phyloP scores from a whole-genome alignment of 1,284 basidiomycete species.

The Ceratobasidium sp. region DNA sequence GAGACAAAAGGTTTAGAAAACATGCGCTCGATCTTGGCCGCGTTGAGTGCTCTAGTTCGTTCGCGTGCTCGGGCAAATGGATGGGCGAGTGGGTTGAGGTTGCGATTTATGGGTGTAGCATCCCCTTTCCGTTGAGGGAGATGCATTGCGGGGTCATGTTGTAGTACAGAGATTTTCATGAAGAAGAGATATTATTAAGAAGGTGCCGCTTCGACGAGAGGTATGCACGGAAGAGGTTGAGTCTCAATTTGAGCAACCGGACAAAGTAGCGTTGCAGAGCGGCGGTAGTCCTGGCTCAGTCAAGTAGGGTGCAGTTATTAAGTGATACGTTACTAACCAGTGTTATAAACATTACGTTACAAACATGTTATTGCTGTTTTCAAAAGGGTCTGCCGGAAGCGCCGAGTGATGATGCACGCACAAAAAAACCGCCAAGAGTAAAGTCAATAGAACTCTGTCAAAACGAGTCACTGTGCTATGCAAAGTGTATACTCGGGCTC shows the following conservation, averaged over 20 bases:
- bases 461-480: too few species aligned
- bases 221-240: too few species aligned
- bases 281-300: too few species aligned
- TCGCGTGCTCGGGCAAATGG: conserved; percentile 93
- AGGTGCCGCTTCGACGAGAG: not conserved
- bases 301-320: not conserved
- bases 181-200: not conserved
- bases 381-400: too few species aligned
- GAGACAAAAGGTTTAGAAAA: conserved; percentile 97
- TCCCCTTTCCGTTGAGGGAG: conserved; percentile 67
- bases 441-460: too few species aligned
- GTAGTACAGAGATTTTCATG: conserved; percentile 84
- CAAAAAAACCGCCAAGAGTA: too few species aligned
- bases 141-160: conserved; percentile 80
- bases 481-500: too few species aligned
- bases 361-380: too few species aligned
- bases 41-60: conserved; percentile 92
- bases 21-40: conserved; percentile 95
- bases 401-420: too few species aligned
- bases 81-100: conserved; percentile 92
- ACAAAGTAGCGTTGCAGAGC: too few species aligned
- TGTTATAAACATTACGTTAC: too few species aligned
- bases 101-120: conserved; percentile 86
- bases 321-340: not conserved
- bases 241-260: too few species aligned